Percentiles rank a stretch among this genome's conserved stretches.
phyloP scores from a whole-genome alignment of 2,329 filamentous ascomycete genomes.

The Trichoderma endophyticum region DNA sequence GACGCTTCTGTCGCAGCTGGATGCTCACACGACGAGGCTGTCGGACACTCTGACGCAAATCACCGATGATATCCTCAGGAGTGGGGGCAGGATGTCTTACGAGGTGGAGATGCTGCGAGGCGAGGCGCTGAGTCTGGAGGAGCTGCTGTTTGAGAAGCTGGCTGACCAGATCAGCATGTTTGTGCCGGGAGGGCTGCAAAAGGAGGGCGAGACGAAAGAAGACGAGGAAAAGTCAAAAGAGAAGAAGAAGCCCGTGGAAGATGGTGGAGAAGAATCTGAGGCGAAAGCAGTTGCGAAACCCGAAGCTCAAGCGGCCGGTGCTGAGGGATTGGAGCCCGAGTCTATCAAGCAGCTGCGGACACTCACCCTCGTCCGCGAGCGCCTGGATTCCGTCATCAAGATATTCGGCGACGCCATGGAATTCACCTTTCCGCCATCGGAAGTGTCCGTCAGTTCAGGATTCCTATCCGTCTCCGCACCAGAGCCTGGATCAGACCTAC shows the following conservation, averaged over 20 bases:
- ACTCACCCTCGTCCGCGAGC: slow-evolving; percentile 73
- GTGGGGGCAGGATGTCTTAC: slow-evolving; percentile 83
- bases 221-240: slow-evolving; percentile 19
- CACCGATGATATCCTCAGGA: slow-evolving; percentile 91
- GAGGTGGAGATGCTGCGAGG: slow-evolving; percentile 92
- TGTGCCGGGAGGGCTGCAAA: slow-evolving; percentile 52
- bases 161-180: slow-evolving; percentile 71
- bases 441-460: slow-evolving; percentile 76
- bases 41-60: slow-evolving; percentile 80
- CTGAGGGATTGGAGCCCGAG: slow-evolving; percentile 49
- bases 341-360: slow-evolving; percentile 79
- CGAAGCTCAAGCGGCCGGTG: slow-evolving; percentile 17
- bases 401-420: slow-evolving; percentile 95
- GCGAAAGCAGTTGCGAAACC: slow-evolving; percentile 25
- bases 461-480: slow-evolving; percentile 90
- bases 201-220: slow-evolving; percentile 28
- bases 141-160: slow-evolving; percentile 70
- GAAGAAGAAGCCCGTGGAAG: slow-evolving; percentile 22
- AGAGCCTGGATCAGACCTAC: slow-evolving; percentile 59
- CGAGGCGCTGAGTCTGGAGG: slow-evolving; percentile 76
- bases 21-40: slow-evolving; percentile 79
- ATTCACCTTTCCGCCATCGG: slow-evolving; percentile 86
- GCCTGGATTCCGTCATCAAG: slow-evolving; percentile 86
- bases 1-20: slow-evolving; percentile 79
- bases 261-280: slow-evolving; percentile 20